Conservation (phyloP, 2,329 filamentous ascomycete species). For the Aspergillus pseudoglaucus region DNA sequence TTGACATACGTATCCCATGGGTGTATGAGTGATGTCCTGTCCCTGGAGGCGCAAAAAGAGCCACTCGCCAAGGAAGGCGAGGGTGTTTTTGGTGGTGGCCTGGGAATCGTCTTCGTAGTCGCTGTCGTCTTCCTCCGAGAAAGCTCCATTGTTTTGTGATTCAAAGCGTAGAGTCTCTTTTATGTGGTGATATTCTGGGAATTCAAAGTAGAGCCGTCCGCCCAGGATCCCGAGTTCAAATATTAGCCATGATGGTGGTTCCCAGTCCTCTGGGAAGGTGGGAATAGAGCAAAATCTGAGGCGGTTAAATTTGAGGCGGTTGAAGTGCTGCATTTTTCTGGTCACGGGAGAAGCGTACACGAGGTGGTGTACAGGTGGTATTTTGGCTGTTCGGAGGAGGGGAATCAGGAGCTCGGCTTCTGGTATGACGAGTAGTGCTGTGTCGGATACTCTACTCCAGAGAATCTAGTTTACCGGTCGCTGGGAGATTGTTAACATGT, state of each 20-base stretch:
- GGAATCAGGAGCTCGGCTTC: slow-evolving; percentile 54
- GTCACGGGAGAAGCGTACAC: slow-evolving; percentile 57
- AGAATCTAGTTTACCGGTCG: slow-evolving; percentile 54
- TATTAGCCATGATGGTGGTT: slow-evolving; percentile 47
- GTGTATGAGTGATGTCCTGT: slow-evolving; percentile 29
- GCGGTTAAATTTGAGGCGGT: slow-evolving; percentile 47
- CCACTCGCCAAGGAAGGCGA: slow-evolving; percentile 31
- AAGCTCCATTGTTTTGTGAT: background rate
- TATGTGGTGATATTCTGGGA: slow-evolving; percentile 15
- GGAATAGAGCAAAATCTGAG: slow-evolving; percentile 52
- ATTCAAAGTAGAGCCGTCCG: slow-evolving; percentile 50
- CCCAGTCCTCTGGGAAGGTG: slow-evolving; percentile 32
- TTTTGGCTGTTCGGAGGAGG: slow-evolving; percentile 23
- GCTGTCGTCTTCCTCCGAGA: background rate
- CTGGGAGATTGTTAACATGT: background rate
- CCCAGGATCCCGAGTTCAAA: slow-evolving; percentile 56
- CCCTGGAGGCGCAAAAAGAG: slow-evolving; percentile 25
- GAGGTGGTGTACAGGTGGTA: slow-evolving; percentile 40
- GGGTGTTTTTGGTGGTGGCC: slow-evolving; percentile 16
- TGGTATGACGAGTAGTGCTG: slow-evolving; percentile 53
- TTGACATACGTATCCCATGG: slow-evolving; percentile 31
- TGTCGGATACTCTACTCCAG: slow-evolving; percentile 44
- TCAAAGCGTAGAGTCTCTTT: background rate
- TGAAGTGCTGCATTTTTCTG: slow-evolving; percentile 54
- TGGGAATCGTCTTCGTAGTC: background rate